Evolutionary conservation across 192 early-diverging fungal species (phyloP).

Genomic region (Coemansia sp.): DNA sequence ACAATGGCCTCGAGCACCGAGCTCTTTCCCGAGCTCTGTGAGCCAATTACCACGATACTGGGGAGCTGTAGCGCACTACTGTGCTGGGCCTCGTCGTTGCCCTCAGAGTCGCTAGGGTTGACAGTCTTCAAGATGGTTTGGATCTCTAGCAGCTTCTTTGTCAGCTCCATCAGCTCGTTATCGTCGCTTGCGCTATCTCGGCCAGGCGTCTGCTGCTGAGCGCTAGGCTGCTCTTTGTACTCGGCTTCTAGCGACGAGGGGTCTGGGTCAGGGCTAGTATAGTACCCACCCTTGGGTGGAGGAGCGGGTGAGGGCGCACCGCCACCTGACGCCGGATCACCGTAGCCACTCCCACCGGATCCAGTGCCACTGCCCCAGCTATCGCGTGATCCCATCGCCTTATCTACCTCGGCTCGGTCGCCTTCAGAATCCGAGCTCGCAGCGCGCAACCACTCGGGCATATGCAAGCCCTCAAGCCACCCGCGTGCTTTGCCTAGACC

Average conservation of each 20-base stretch:
- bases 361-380: slow-evolving; percentile 19
- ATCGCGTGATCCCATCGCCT: slow-evolving; percentile 19
- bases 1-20: slow-evolving; percentile 87
- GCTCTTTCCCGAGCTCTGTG: slow-evolving; percentile 83
- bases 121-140: slow-evolving; percentile 90
- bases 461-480: slow-evolving; percentile 40
- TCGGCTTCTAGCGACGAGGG: slow-evolving; percentile 2
- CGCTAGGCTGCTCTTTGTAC: background rate
- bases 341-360: slow-evolving; percentile 1
- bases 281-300: slow-evolving; percentile 47
- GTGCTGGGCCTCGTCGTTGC: slow-evolving; percentile 21
- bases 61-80: slow-evolving; percentile 79
- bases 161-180: slow-evolving; percentile 61
- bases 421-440: slow-evolving; percentile 9
- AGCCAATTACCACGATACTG: slow-evolving; percentile 83
- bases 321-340: slow-evolving; percentile 18
- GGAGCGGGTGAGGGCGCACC: slow-evolving; percentile 9
- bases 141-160: slow-evolving; percentile 92
- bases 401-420: slow-evolving; percentile 12
- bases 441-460: slow-evolving; percentile 36
- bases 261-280: slow-evolving; percentile 38
- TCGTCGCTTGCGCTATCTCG: slow-evolving; percentile 24
- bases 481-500: slow-evolving; percentile 38
- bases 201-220: background rate
- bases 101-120: slow-evolving; percentile 26